Evolutionary conservation across 164 flowering plant species (phyloP).

Genomic region (Vitis rotundifolia): DNA sequence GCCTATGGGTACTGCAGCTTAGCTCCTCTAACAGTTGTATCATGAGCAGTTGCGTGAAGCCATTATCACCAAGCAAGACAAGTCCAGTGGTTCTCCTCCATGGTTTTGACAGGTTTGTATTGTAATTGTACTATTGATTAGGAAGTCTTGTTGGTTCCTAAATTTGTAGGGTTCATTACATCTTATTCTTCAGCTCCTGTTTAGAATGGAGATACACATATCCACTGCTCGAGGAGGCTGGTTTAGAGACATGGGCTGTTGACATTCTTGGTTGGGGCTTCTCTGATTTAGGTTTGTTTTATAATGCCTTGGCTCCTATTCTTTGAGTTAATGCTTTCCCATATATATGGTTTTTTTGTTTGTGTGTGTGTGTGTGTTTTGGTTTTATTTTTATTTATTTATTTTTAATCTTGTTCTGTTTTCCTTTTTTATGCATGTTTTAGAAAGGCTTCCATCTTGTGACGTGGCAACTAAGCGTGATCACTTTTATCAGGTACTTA

Average conservation of each 20-base stretch:
- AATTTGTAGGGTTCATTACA: constrained; percentile 19
- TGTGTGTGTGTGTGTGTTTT: no score
- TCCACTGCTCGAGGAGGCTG: constrained; percentile 91
- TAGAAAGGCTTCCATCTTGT: constrained; percentile 75
- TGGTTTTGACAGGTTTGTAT: constrained; percentile 83
- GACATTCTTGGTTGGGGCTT: constrained; percentile 99
- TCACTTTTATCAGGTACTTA: constrained; percentile 82
- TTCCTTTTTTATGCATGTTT: constrained; percentile 3
- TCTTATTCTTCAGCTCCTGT: constrained; percentile 72
- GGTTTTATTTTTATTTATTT: neutral
- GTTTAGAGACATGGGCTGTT: constrained; percentile 89
- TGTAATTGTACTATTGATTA: neutral
- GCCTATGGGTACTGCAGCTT: constrained; percentile 36
- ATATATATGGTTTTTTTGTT: no score
- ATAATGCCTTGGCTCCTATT: neutral
- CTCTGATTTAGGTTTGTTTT: constrained; percentile 73
- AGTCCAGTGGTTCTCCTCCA: constrained; percentile 87
- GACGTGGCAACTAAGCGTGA: constrained; percentile 81
- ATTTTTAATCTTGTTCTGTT: neutral
- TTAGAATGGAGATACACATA: constrained; percentile 91
- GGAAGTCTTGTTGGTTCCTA: neutral
- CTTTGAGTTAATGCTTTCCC: neutral
- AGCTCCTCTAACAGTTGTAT: constrained; percentile 40
- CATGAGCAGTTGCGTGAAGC: constrained; percentile 89
- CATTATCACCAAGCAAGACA: constrained; percentile 32